Conservation (phyloP, 2,329 filamentous ascomycete species). For the Lachnellula arida region DNA sequence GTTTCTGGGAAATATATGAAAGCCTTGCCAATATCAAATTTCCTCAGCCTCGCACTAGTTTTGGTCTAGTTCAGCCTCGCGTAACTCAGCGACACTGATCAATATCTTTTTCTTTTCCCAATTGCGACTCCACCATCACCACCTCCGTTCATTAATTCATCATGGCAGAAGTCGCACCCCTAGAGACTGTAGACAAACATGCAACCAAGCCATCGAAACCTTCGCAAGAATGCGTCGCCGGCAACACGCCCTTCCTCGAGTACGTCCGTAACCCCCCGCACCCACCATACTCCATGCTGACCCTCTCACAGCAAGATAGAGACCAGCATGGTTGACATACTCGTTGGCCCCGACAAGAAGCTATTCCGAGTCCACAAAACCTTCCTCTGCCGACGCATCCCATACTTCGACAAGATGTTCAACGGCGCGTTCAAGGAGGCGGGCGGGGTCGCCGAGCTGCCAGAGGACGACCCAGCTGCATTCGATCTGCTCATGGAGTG, state of each 20-base stretch:
- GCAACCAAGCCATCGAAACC: neutral
- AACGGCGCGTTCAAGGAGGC: conserved; percentile 13
- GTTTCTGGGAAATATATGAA: too few relatives aligned
- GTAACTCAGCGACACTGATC: neutral
- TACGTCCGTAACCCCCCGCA: neutral
- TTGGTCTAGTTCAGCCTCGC: neutral
- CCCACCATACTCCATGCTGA: neutral
- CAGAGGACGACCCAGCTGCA: conserved; percentile 8
- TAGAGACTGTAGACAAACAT: neutral
- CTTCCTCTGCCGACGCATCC: conserved; percentile 5
- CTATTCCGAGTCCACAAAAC: conserved; percentile 10
- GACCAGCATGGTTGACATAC: conserved; percentile 11
- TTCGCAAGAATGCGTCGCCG: neutral
- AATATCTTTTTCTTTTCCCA: neutral
- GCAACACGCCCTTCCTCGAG: neutral
- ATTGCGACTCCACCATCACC: neutral
- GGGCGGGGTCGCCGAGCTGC: neutral
- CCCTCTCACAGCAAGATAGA: neutral
- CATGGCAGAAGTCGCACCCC: neutral
- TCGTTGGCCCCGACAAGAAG: conserved; percentile 8
- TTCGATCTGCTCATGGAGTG: conserved; percentile 12
- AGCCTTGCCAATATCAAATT: too few relatives aligned
- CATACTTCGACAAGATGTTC: conserved; percentile 17
- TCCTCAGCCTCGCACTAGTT: neutral
- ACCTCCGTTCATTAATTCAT: neutral